Base-by-base conservation (phyloP, 371 early-diverging fungal species). In the Actinomortierella ambigua region DNA sequence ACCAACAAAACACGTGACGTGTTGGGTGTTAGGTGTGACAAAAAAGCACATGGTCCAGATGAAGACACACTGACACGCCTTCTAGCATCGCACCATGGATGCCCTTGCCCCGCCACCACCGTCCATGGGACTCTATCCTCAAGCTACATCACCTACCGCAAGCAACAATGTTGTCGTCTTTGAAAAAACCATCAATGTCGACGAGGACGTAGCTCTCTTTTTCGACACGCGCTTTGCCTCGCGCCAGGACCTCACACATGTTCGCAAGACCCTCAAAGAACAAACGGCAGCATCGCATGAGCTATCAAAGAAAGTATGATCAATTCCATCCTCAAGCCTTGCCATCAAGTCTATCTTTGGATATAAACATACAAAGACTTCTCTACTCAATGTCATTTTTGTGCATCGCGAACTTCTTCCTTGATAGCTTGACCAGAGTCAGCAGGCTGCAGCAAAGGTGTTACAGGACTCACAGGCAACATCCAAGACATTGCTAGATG, bases 181-280 rank as follows among this genome's bases (percentile, higher is more conserved):
- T 59, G 73, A 71, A 24, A 59, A 71, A 53, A 63, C 67, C 59
- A 65, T 66, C 50, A 53, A 65, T 40, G 73, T 71, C 13, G 63
- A 71, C 29, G 73, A 71, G n/a, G 73, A 71, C 39, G 67, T 71
- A 2, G 44, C 59, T 28, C 66, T 66, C 73, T 71, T 61, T 57
- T 71, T 71, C 53, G 41, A 65, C 63, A 43, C 63, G 29, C 66
- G 50, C 28, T 71, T 71, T 50, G 17, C 59, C 22, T 54, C 63
- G 39, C 49, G 60, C 7, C 55, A 71, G 26, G 67, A 66, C 60
- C 63, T 71, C 1, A 57, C 29, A 52, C 65, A 62, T 29, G 50
- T 71, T 53, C 62, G 63, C 34, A 6, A 18, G 8, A 26, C 55
- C 20, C 67, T 66, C 0, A 59, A 56, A 50, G 39, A 71, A 24